These are phyloP conservation scores for Pseudocercospora musae DNA, from an alignment of 2,329 filamentous ascomycete species.

Conservation along the genomic window DNA sequence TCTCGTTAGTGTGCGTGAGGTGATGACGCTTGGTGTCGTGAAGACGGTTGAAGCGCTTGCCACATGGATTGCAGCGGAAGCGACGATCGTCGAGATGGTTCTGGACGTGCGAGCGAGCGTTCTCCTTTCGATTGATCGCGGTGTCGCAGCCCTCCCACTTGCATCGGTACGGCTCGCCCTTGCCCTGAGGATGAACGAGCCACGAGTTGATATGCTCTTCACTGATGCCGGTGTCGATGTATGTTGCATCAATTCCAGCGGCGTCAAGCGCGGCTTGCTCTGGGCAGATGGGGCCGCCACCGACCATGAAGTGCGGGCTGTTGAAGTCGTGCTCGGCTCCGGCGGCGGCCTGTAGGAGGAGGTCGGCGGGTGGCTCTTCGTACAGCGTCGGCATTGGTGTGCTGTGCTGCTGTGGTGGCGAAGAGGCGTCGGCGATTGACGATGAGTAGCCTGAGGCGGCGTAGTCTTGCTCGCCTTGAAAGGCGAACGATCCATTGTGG, in stretches of 20 bases:
- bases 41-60: constrained; percentile 93
- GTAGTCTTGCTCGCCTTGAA: constrained; percentile 43
- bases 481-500: constrained; percentile 37
- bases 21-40: constrained; percentile 96
- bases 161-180: constrained; percentile 47
- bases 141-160: constrained; percentile 71
- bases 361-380: constrained; percentile 31
- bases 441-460: constrained; percentile 50
- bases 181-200: constrained; percentile 46
- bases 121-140: constrained; percentile 93
- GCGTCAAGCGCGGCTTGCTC: constrained; percentile 45
- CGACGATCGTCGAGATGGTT: constrained; percentile 96
- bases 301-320: constrained; percentile 32
- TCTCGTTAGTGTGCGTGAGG: constrained; percentile 95
- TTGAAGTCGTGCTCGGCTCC: constrained; percentile 32
- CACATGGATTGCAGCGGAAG: constrained; percentile 87
- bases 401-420: constrained; percentile 38
- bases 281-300: constrained; percentile 32
- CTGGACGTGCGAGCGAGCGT: constrained; percentile 97
- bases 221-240: constrained; percentile 80
- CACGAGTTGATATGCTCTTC: constrained; percentile 64
- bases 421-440: constrained; percentile 47
- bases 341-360: constrained; percentile 31
- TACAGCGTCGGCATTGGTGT: constrained; percentile 38
- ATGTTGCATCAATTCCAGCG: constrained; percentile 51